Evolutionary conservation across 1,284 basidiomycete genomes (phyloP).

Genomic region (Leucoagaricus sp.): DNA sequence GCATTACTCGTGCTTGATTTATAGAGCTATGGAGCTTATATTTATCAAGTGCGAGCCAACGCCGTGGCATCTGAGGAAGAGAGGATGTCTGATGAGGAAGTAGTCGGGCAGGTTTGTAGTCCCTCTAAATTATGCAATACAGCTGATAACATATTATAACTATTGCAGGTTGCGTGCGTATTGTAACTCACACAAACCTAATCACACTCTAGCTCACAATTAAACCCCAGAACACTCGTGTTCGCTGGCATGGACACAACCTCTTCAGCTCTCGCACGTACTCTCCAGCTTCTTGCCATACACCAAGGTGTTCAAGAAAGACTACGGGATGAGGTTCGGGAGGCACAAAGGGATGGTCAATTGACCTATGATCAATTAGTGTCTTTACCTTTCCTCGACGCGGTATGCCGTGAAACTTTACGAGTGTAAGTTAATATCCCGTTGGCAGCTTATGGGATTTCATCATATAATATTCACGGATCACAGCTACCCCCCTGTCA

Average conservation of each 20-base stretch:
- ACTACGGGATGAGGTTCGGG: conserved; percentile 36
- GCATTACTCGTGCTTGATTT: conserved; percentile 18
- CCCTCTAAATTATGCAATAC: background rate
- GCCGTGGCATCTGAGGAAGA: conserved; percentile 33
- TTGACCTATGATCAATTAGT: conserved; percentile 34
- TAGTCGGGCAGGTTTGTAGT: conserved; percentile 24
- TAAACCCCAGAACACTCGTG: conserved; percentile 35
- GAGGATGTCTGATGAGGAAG: conserved; percentile 31
- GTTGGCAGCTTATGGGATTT: background rate
- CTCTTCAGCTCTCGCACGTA: conserved; percentile 39
- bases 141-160: background rate
- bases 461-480: no score
- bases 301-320: conserved; percentile 39
- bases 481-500: conserved; percentile 23
- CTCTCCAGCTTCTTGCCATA: conserved; percentile 35
- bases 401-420: conserved; percentile 40
- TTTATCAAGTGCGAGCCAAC: conserved; percentile 33
- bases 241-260: conserved; percentile 50
- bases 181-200: no score
- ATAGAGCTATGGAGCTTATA: background rate
- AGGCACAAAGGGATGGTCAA: conserved; percentile 20
- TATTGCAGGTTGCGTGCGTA: conserved; percentile 20
- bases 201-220: no score
- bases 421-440: conserved; percentile 27
- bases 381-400: conserved; percentile 41